phyloP scores from a whole-genome alignment of 2,329 filamentous ascomycete genomes.

The Dactylellina leptospora region DNA sequence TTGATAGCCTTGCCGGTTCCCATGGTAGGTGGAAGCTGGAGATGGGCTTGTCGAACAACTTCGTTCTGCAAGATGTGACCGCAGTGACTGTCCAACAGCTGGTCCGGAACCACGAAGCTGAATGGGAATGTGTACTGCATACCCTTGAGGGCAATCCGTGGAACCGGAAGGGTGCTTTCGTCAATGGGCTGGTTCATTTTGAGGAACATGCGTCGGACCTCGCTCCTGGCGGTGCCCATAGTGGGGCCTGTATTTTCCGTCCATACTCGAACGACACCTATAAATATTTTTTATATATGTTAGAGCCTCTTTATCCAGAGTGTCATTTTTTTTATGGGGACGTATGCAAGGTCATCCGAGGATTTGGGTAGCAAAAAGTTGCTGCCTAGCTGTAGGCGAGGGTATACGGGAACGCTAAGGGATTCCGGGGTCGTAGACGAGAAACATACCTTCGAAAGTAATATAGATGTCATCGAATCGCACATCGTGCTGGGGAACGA shows the following conservation, averaged over 20 bases:
- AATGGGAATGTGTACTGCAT: conserved; percentile 70
- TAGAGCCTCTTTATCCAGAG: conserved; percentile 11
- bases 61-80: conserved; percentile 65
- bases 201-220: conserved; percentile 63
- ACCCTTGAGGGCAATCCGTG: conserved; percentile 67
- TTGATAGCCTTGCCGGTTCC: conserved; percentile 68
- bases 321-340: conserved; percentile 4
- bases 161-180: conserved; percentile 65
- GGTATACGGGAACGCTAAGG: conserved; percentile 48
- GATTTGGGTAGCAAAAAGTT: conserved; percentile 15
- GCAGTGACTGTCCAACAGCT: conserved; percentile 70
- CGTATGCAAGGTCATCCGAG: conserved; percentile 6
- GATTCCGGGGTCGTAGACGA: conserved; percentile 40
- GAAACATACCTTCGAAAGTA: conserved; percentile 65
- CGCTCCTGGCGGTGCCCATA: conserved; percentile 54
- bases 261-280: conserved; percentile 56
- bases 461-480: conserved; percentile 69
- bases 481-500: conserved; percentile 65
- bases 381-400: conserved; percentile 53
- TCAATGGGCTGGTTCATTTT: conserved; percentile 70
- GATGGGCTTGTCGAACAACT: conserved; percentile 67
- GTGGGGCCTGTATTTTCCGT: conserved; percentile 55
- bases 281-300: neutral
- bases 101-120: conserved; percentile 70
- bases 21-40: conserved; percentile 69